A percentile compares a stretch with the other conserved stretches of the same genome.
phyloP scores from a whole-genome alignment of 352 stramenopile genomes.

The Phytophthora cajani region DNA sequence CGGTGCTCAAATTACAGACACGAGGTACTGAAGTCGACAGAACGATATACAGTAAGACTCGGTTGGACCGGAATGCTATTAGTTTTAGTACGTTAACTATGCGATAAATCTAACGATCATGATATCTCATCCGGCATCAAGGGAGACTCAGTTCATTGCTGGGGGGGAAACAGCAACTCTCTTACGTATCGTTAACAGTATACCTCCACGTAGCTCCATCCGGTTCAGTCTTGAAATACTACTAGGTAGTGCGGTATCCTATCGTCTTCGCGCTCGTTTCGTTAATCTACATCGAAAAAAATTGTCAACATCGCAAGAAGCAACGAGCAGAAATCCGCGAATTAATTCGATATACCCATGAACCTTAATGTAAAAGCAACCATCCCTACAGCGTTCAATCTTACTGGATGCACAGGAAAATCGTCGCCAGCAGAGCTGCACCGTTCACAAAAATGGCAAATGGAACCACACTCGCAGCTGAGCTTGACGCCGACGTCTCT shows the following conservation, averaged over 20 bases:
- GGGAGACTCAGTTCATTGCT: too few species aligned
- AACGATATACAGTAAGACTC: too few species aligned
- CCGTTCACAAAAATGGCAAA: constrained; percentile 31
- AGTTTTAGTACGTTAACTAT: too few species aligned
- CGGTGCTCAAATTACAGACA: too few species aligned
- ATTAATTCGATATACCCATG: constrained; percentile 30
- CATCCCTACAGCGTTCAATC: constrained; percentile 8
- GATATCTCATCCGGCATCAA: too few species aligned
- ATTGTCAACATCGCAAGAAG: not conserved
- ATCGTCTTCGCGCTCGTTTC: constrained; percentile 13
- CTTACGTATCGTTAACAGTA: too few species aligned
- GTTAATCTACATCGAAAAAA: constrained; percentile 11
- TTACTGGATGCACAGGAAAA: constrained; percentile 43
- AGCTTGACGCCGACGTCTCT: constrained; percentile 26
- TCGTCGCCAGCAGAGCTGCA: constrained; percentile 25
- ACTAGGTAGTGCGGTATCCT: not conserved
- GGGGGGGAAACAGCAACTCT: too few species aligned
- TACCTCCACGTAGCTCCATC: too few species aligned
- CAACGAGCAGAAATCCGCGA: constrained; percentile 4
- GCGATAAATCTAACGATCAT: too few species aligned
- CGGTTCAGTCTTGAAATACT: not conserved
- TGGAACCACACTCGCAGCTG: constrained; percentile 22
- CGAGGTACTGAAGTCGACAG: too few species aligned
- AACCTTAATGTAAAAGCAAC: constrained; percentile 16
- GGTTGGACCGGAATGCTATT: too few species aligned